Base-by-base conservation (phyloP, 257 asterid genomes). In the Solanum infundibuliforme region DNA sequence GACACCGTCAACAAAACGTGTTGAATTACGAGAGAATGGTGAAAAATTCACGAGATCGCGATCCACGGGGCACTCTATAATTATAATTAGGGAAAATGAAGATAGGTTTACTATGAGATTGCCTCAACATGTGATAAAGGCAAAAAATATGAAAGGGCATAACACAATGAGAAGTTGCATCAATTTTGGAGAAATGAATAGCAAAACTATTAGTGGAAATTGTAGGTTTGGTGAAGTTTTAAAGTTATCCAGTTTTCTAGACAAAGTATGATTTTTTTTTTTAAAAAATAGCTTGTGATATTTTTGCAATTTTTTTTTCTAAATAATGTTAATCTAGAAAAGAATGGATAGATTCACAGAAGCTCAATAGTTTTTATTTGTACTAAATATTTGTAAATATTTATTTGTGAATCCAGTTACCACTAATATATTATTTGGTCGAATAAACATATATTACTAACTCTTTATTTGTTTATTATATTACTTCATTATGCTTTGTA, bases 11-110 rank as follows among this genome's bases (percentile, higher is more conserved):
- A 73, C 7, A 23, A 20, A 36, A 23, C 12, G 6, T 36, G 11
- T n/a, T 76, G 55, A n/a, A 39, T 76, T 76, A 76, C 84, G 12
- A 77, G n/a, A 77, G 62, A 77, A 74, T 82, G 77, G 68, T 6
- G 91, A 86, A 25, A 93, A 90, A 48, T 94, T 93, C 81, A 65
- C 92, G 0, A 94, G 97, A 86, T 96, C 97, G 13, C 93, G 94
- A 55, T 93, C 99, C 5, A 96, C 98, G 0, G 98, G 99, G 29
- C 98, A 95, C 90, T 96, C 99, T 1, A 88, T 95, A 76, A 85
- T 84, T 20, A 88, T 75, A 83, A 83, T 18, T 4, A 84, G 83
- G 60, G 90, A 86, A 39, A 92, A 83, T 5, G 95, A 94, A 76
- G 97, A 94, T 89, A 96, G 92, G 68, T 96, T 85, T 90, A 95